A percentile compares a stretch with the other conserved stretches of the same genome.
Conservation (phyloP, 495 filamentous ascomycete species). For the Penicillium cosmopolitanum region DNA sequence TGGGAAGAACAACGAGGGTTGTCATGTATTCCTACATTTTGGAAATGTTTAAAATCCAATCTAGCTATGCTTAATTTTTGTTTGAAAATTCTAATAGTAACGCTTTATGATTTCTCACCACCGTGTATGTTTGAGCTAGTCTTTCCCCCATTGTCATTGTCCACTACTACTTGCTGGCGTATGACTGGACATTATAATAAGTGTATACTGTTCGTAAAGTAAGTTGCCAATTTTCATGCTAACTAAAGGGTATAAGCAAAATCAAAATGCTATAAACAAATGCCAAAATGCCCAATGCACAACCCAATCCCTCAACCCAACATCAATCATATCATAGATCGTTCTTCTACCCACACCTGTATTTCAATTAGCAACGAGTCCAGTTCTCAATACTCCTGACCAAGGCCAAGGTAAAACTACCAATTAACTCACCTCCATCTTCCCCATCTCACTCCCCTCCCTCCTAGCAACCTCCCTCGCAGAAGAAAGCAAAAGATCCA, state of each 20-base stretch:
- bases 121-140: too few relatives aligned
- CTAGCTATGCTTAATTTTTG: too few relatives aligned
- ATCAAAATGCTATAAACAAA: constrained; percentile 23
- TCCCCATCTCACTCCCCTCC: constrained; percentile 82
- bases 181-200: too few relatives aligned
- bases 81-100: too few relatives aligned
- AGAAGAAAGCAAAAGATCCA: constrained; percentile 77
- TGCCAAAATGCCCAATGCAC: constrained; percentile 8
- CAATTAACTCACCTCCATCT: constrained; percentile 80
- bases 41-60: too few relatives aligned
- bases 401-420: constrained; percentile 2
- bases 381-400: not conserved
- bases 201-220: not conserved
- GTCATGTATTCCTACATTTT: too few relatives aligned
- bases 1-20: too few relatives aligned
- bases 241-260: constrained; percentile 30
- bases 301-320: constrained; percentile 4
- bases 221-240: constrained; percentile 13
- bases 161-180: too few relatives aligned
- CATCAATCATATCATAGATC: constrained; percentile 31
- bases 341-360: constrained; percentile 71
- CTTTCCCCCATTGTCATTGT: too few relatives aligned
- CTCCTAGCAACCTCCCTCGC: constrained; percentile 69
- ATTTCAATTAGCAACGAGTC: constrained; percentile 16
- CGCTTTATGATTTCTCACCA: not conserved